Evolutionary conservation across 2,329 filamentous ascomycete genomes (phyloP).

Genomic region (Fusarium sp.): DNA sequence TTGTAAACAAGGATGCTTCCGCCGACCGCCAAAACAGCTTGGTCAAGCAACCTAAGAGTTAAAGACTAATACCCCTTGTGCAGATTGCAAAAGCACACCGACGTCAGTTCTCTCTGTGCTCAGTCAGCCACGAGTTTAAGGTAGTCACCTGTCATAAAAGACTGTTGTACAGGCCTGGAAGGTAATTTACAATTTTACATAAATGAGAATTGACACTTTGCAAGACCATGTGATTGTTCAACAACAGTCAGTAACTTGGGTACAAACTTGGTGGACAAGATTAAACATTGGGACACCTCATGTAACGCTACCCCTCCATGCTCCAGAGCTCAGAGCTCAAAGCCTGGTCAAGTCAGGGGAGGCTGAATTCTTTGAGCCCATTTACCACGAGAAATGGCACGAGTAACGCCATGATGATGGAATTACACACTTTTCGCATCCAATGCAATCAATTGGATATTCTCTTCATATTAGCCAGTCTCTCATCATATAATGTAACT

Average conservation of each 20-base stretch:
- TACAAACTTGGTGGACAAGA: background rate
- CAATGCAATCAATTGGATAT: background rate
- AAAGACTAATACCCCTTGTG: constrained; percentile 7
- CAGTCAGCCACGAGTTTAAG: background rate
- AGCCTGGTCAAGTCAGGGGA: constrained; percentile 9
- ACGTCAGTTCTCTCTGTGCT: constrained; percentile 26
- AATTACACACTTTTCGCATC: constrained; percentile 4
- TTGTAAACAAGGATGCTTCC: background rate
- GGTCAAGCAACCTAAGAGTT: background rate
- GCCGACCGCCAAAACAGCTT: constrained; percentile 10
- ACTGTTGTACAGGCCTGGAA: background rate
- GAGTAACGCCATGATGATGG: constrained; percentile 8
- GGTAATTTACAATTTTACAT: background rate
- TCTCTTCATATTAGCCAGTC: background rate
- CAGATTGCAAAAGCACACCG: constrained; percentile 15
- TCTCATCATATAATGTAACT: background rate
- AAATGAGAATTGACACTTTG: background rate
- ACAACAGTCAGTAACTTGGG: background rate
- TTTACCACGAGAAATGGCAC: constrained; percentile 14
- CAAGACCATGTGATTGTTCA: background rate
- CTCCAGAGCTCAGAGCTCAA: background rate
- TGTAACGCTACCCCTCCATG: background rate
- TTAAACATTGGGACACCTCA: background rate
- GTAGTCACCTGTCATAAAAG: background rate
- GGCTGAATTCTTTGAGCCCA: constrained; percentile 30